These are phyloP conservation scores for Nothophaeocryptopus gaeumannii DNA, from an alignment of 2,329 filamentous ascomycete species.

Conservation along the genomic window DNA sequence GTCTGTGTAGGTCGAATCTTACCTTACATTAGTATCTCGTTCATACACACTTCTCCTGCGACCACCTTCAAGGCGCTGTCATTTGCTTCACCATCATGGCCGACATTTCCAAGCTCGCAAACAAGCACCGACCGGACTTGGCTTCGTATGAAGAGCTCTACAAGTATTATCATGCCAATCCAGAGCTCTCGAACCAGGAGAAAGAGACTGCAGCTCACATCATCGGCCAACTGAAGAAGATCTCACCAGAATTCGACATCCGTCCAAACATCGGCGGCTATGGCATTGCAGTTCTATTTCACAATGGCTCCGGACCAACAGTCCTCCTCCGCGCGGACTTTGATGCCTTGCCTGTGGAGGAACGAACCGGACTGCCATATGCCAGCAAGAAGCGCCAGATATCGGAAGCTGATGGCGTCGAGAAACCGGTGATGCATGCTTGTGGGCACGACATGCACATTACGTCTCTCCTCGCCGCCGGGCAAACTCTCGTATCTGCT, in stretches of 20 bases:
- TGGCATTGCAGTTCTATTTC: constrained; percentile 56
- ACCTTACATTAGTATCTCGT: no score
- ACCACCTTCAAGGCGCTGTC: no score
- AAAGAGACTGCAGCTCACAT: constrained; percentile 51
- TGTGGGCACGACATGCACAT: constrained; percentile 69
- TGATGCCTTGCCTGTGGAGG: constrained; percentile 59
- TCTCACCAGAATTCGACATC: constrained; percentile 43
- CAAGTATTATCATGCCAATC: constrained; percentile 58
- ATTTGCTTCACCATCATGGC: constrained; percentile 16
- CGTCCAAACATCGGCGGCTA: constrained; percentile 56
- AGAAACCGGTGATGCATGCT: constrained; percentile 63
- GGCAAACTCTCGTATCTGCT: constrained; percentile 48
- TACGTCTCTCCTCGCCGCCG: constrained; percentile 55
- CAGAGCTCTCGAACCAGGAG: constrained; percentile 60
- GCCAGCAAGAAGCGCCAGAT: constrained; percentile 49
- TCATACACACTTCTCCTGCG: no score
- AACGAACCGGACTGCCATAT: constrained; percentile 56
- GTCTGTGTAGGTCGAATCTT: no score
- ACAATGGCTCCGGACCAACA: constrained; percentile 54
- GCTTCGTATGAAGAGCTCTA: constrained; percentile 54
- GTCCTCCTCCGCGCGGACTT: constrained; percentile 62
- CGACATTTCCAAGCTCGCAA: constrained; percentile 26
- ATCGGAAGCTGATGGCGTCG: constrained; percentile 46
- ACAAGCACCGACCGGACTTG: constrained; percentile 41
- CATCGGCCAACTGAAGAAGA: constrained; percentile 40